Percentiles rank a stretch among this genome's conserved stretches.
Evolutionary conservation across 495 filamentous ascomycete species (phyloP).

Genomic region (Talaromyces nanjingensis): DNA sequence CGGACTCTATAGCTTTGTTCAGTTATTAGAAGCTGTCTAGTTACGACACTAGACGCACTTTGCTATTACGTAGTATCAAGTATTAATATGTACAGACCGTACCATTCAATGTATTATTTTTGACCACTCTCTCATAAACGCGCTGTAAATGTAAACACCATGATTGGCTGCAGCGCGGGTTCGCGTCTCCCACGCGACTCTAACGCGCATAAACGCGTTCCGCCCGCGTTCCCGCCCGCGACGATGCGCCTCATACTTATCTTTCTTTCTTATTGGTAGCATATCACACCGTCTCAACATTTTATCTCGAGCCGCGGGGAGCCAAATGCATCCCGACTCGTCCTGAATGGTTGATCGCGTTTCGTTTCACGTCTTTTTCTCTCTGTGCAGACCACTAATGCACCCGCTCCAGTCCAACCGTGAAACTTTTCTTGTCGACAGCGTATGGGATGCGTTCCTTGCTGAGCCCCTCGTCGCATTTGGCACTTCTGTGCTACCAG

Average conservation of each 20-base stretch:
- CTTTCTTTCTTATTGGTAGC: background rate
- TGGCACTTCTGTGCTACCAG: background rate
- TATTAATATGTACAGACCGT: background rate
- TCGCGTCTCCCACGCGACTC: background rate
- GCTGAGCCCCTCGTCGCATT: background rate
- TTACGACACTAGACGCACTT: background rate
- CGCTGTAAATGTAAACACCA: background rate
- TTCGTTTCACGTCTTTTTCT: background rate
- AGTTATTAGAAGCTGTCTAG: background rate
- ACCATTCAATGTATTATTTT: background rate
- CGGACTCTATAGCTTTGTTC: constrained; percentile 40
- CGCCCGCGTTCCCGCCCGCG: background rate
- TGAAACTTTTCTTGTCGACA: background rate
- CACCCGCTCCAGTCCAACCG: background rate
- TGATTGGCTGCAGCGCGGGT: no score
- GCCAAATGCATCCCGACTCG: no score
- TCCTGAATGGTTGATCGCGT: background rate
- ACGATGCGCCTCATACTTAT: background rate
- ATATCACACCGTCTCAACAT: background rate
- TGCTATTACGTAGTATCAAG: background rate
- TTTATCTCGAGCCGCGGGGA: background rate
- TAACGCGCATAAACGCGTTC: background rate
- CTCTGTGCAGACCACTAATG: background rate
- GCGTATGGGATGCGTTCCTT: background rate
- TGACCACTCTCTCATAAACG: background rate